phyloP scores from a whole-genome alignment of 2,329 filamentous ascomycete genomes.

The Botrytis hyacinthi region DNA sequence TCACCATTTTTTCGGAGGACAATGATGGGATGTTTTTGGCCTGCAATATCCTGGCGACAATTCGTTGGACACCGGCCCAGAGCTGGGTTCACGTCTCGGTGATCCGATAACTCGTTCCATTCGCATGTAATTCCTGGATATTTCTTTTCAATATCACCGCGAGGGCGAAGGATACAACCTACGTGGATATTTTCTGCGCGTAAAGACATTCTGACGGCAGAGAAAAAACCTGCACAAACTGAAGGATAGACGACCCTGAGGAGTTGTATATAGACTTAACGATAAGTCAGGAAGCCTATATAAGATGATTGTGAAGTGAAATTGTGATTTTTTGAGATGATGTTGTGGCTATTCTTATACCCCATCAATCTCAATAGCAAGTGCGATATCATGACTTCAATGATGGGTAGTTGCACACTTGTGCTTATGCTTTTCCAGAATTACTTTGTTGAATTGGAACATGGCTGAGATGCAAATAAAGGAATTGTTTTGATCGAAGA shows the following conservation, averaged over 20 bases:
- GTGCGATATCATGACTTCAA: background rate
- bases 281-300: background rate
- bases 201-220: background rate
- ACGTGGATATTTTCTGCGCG: background rate
- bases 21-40: background rate
- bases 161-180: background rate
- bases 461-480: background rate
- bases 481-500: background rate
- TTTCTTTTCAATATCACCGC: no score
- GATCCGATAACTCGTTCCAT: background rate
- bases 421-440: background rate
- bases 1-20: background rate
- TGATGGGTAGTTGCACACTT: background rate
- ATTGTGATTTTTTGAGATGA: background rate
- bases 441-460: background rate
- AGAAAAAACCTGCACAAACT: background rate
- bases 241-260: background rate
- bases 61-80: background rate
- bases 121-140: background rate
- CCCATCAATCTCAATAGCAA: background rate
- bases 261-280: background rate
- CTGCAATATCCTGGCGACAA: background rate
- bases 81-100: background rate
- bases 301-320: background rate
- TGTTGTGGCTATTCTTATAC: background rate